Percentiles rank a stretch among this genome's conserved stretches.
Evolutionary conservation across 805 yeast genomes (phyloP).

Genomic region (Teunomyces aglyptinius): DNA sequence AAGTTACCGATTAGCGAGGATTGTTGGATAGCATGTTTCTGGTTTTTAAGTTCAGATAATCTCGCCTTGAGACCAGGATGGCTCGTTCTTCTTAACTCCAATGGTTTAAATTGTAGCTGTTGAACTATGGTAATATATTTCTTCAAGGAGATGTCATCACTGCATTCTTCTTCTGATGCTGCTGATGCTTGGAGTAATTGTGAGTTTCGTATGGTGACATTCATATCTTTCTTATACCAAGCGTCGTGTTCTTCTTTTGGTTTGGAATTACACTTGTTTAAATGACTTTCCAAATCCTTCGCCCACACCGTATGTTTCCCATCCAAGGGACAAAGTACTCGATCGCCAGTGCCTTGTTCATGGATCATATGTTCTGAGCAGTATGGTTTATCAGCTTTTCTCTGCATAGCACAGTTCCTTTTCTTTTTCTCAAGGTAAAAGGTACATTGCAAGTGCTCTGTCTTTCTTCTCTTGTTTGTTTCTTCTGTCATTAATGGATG

Average conservation of each 20-base stretch:
- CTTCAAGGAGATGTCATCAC: slow-evolving; percentile 12
- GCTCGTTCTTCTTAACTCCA: slow-evolving; percentile 13
- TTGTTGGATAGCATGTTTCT: slow-evolving; percentile 82
- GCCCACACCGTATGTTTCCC: slow-evolving; percentile 72
- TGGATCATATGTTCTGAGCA: slow-evolving; percentile 62
- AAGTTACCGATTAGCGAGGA: slow-evolving; percentile 74
- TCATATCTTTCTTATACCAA: slow-evolving; percentile 54
- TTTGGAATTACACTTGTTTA: slow-evolving; percentile 57
- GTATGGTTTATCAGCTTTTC: slow-evolving; percentile 45
- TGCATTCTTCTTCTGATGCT: slow-evolving; percentile 5
- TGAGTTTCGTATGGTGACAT: slow-evolving; percentile 24
- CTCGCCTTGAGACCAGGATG: slow-evolving; percentile 39
- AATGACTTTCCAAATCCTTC: slow-evolving; percentile 52
- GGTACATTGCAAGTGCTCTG: slow-evolving; percentile 37
- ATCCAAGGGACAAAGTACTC: slow-evolving; percentile 78
- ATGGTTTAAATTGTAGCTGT: slow-evolving; percentile 14
- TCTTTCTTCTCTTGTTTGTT: slow-evolving; percentile 8
- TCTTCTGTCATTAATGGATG: slow-evolving; percentile 3
- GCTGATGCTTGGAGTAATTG: not conserved
- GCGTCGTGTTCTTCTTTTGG: slow-evolving; percentile 34
- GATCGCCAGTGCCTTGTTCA: slow-evolving; percentile 16
- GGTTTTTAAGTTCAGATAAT: slow-evolving; percentile 49
- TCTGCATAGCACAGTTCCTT: slow-evolving; percentile 60
- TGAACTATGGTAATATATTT: slow-evolving; percentile 19
- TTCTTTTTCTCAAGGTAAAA: slow-evolving; percentile 49